phyloP scores from a whole-genome alignment of 441 rosid species.

The Populus hybrid region DNA sequence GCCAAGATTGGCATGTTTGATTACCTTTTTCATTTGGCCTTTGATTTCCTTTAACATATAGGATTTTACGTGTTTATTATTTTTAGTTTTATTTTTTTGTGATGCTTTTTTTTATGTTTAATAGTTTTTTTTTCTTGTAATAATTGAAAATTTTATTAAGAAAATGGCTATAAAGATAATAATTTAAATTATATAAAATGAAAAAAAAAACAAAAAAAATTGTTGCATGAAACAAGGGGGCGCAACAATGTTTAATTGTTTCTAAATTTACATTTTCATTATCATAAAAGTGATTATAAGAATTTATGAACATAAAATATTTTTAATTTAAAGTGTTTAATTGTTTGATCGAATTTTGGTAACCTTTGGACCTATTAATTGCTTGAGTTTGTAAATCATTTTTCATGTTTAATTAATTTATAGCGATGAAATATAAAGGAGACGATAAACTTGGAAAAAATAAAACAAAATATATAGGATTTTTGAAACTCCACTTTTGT shows the following conservation, averaged over 20 bases:
- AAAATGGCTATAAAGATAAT: no score
- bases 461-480: no score
- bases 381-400: not conserved
- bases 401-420: not conserved
- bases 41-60: not conserved
- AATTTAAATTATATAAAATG: no score
- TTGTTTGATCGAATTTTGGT: not conserved
- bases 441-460: no score
- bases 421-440: no score
- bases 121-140: no score
- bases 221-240: no score
- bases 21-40: constrained; percentile 17
- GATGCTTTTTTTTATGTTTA: not conserved
- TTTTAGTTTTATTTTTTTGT: not conserved
- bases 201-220: no score
- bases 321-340: not conserved
- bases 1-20: constrained; percentile 38
- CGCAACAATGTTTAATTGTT: not conserved
- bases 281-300: not conserved
- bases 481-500: no score
- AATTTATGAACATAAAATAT: no score
- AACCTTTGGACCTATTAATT: not conserved
- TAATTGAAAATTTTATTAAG: no score
- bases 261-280: not conserved
- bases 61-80: not conserved